phyloP scores from a whole-genome alignment of 352 stramenopile genomes.

The Peronospora destructor region DNA sequence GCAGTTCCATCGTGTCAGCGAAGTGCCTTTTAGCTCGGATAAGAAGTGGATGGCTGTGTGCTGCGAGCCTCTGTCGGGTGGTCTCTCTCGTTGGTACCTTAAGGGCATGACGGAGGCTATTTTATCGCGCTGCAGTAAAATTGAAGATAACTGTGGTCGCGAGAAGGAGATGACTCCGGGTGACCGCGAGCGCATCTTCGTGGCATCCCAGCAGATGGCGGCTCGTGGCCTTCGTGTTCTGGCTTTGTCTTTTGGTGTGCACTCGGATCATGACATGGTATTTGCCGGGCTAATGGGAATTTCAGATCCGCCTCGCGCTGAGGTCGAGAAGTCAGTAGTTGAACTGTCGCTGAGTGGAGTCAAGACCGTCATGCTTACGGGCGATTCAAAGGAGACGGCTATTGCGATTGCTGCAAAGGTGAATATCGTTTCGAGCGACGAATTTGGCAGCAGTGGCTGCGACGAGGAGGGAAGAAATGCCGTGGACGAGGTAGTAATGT shows the following conservation, averaged over 20 bases:
- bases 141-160: constrained; percentile 66
- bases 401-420: constrained; percentile 91
- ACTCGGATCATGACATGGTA: constrained; percentile 77
- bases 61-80: constrained; percentile 41
- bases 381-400: constrained; percentile 93
- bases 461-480: constrained; percentile 28
- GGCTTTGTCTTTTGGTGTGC: constrained; percentile 83
- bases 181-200: constrained; percentile 60
- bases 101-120: constrained; percentile 84
- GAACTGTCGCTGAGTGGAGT: constrained; percentile 54
- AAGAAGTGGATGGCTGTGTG: constrained; percentile 96
- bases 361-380: constrained; percentile 90
- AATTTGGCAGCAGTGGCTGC: constrained; percentile 23
- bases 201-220: constrained; percentile 61
- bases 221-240: constrained; percentile 80
- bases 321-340: constrained; percentile 57
- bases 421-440: constrained; percentile 82
- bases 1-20: constrained; percentile 71
- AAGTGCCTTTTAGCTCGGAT: constrained; percentile 94
- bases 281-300: constrained; percentile 93
- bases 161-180: constrained; percentile 52
- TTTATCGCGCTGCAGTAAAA: constrained; percentile 60
- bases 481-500: constrained; percentile 63
- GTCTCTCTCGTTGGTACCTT: constrained; percentile 56
- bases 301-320: constrained; percentile 67